Evolutionary conservation across 2,329 filamentous ascomycete genomes (phyloP), one percentile per base, ranked within the genome.

Genomic region (Cordyceps militaris): DNA sequence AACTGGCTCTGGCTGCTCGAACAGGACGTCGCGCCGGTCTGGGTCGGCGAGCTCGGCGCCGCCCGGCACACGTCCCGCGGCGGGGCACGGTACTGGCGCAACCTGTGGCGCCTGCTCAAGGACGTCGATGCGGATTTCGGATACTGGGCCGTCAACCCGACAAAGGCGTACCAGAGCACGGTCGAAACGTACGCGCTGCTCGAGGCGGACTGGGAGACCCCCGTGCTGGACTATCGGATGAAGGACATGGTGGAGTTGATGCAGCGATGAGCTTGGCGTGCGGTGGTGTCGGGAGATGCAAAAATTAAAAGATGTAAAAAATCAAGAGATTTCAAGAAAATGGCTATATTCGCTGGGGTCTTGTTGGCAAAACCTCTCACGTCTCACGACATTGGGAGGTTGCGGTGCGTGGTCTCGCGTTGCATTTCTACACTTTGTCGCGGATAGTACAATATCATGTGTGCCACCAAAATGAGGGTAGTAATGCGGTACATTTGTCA

Each of bases 111-210:
- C 28, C 86, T 79, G 67, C 73, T 88, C 58, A 77, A 77, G 64
- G 69, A 73, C 3, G 69, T 82, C 52, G 82, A 86, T 63, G 82
- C 81, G 10, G 84, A 87, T 63, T 86, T 85, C 72, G 85, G 81
- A 7, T 88, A 88, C 69, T 88, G 85, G 86, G 85, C 85, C 16
- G 67, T 88, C 62, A 88, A 88, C 70, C 82, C 85, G 40, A 74
- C 82, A 48, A 88, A 88, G 69, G 81, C 83, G 10, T 76, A 76
- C 58, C 73, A 79, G 38, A 76, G 84, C 67, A 76, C 72, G 50
- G 74, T 71, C 32, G 85, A 88, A 73, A 76, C 77, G 13, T 88
- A 88, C 66, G 79, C 80, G 2, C 70, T 88, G 24, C 71, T 88
- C 19, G 70, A 78, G 60, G 83, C 86, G 64, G 83, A 86, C 67